Evolutionary conservation across 2,329 filamentous ascomycete genomes (phyloP), one percentile per base, ranked within the genome.

Genomic region (Elsinoe fawcettii): DNA sequence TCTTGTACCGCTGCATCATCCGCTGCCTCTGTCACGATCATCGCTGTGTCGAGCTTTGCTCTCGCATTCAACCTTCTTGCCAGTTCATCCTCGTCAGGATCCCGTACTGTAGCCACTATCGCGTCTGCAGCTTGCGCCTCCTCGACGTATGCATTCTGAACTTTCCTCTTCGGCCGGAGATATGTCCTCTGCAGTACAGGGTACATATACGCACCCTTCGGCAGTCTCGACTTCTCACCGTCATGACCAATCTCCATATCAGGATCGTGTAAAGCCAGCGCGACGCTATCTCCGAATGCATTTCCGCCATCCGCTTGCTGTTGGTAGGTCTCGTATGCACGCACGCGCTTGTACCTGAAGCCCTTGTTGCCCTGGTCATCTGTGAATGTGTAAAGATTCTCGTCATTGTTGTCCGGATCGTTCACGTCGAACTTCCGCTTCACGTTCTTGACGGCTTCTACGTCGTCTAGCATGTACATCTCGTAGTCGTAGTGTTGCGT

Each of bases 141-240:
- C 67, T 77, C 68, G 61, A 75, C 18, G 30, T 57, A 56, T 16
- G 25, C 32, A 37, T 53, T 49, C 56, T 61, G 41, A 74, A 4
- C 75, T 67, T 78, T 80, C 27, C 76, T 64, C 62, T 74, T 70
- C 4, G 74, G 72, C 46, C 74, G 65, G 49, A 85, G 72, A 20
- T 74, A 75, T n/a, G 78, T 78, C 65, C 79, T 77, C 64, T 79
- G 77, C 18, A 77, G 68, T 56, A 85, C 78, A 0, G 82, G 81
- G 60, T 85, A 85, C 66, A 82, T 82, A 67, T 83, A 85, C 12
- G 82, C 82, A 1, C 74, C 82, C 64, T 78, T 79, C 60, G 71
- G 70, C 59, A 75, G 61, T 58, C 70, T 47, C 53, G 73, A 71
- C 58, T 71, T 74, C 18, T 62, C 62, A 9, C 63, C 62, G 34